Base-by-base conservation (phyloP, 2,329 filamentous ascomycete species). In the Verticillium alfalfae region DNA sequence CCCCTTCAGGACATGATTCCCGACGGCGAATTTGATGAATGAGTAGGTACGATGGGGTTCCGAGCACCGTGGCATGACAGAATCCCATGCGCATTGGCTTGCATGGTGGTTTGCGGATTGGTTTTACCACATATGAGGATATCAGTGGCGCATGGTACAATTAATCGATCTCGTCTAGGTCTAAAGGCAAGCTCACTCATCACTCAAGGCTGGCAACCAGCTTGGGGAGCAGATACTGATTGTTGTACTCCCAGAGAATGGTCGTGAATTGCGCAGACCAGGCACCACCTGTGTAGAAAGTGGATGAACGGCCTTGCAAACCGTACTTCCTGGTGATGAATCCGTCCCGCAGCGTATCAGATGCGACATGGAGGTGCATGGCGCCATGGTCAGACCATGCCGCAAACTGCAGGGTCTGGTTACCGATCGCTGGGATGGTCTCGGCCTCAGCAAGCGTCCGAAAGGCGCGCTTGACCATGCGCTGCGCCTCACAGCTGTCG, bases 251-350 rank as follows among this genome's bases (percentile, higher is more conserved):
- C 74, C 73, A 76, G 13, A 76, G 45, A 6, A 71, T 66, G 1
- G 72, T 68, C 45, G 70, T 67, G 58, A 73, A 74, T 58, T 75
- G 70, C 18, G 66, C 67, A 5, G 68, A 61, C 61, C 70, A 76
- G 1, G 72, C 69, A 3, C 66, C 74, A 0, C 75, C 76, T 0
- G 78, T 77, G 60, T 73, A 79, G 67, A 70, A 79, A 1, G 76
- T 80, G n/a, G 69, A 72, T 10, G 69, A 66, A 38, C 69, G 64
- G 2, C 76, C 76, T 66, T 79, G 76, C 26, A 79, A 66, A 0
- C 66, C 70, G 45, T 77, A 74, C 41, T 75, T 65, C 9, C 74
- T 61, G 54, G 73, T 65, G 54, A 77, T 71, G 59, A 75, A 77
- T 2, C 76, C 76, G 3, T 60, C 66, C n/a, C 65, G 58, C 7